A percentile compares a stretch with the other conserved stretches of the same genome.
Evolutionary conservation across 441 rosid genomes (phyloP).

Genomic region (Erysimum cheiri): DNA sequence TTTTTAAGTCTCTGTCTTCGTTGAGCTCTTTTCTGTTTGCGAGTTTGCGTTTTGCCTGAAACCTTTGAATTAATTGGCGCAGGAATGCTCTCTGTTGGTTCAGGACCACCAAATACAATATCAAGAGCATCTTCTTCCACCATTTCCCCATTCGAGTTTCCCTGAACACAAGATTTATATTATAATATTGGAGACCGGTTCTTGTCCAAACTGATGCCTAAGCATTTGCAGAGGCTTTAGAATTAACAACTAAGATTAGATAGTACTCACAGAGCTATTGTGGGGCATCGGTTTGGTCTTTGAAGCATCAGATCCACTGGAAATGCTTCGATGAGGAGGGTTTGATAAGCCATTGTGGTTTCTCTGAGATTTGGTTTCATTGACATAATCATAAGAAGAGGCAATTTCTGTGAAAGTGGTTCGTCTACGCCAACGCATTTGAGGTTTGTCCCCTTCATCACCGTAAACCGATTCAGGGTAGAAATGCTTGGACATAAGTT

Average conservation of each 20-base stretch:
- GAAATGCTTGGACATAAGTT: conserved; percentile 64
- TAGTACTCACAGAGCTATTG: conserved; percentile 36
- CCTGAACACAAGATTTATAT: conserved; percentile 26
- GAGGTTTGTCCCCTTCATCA: conserved; percentile 67
- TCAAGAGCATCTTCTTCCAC: conserved; percentile 42
- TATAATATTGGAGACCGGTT: background rate
- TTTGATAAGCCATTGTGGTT: conserved; percentile 29
- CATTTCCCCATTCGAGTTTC: conserved; percentile 30
- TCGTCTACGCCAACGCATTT: conserved; percentile 72
- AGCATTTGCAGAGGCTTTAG: conserved; percentile 13
- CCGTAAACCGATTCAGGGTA: conserved; percentile 77
- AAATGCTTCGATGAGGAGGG: conserved; percentile 20
- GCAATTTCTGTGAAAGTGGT: conserved; percentile 58
- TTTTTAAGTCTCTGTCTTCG: conserved; percentile 41
- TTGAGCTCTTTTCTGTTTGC: conserved; percentile 45
- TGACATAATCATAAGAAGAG: conserved; percentile 45
- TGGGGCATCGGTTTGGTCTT: conserved; percentile 20
- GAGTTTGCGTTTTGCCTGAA: conserved; percentile 38
- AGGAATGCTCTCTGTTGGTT: conserved; percentile 35
- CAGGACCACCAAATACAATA: conserved; percentile 38
- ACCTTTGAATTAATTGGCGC: conserved; percentile 5
- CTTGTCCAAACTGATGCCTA: conserved; percentile 22
- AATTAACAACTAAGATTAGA: conserved; percentile 11
- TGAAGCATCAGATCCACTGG: conserved; percentile 39
- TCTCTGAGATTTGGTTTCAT: conserved; percentile 42